Conservation (phyloP, 768 basidiomycete species). For the Tremella yokohamensis region DNA sequence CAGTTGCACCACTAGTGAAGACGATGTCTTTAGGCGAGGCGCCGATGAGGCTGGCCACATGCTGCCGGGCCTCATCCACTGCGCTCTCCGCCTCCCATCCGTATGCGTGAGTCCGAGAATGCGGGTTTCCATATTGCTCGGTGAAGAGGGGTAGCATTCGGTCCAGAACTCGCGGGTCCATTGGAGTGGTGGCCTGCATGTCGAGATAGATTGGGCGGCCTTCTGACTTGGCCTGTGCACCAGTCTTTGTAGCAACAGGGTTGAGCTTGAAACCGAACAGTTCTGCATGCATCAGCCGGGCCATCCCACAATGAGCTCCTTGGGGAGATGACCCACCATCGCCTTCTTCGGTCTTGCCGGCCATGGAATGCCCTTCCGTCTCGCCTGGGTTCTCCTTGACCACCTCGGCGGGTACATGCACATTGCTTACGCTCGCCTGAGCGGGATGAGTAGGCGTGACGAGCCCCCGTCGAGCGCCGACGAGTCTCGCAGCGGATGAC, state of each 20-base stretch:
- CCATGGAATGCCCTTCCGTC: conserved; percentile 30
- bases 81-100: conserved; percentile 98
- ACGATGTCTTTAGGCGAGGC: conserved; percentile 93
- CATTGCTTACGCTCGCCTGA: conserved; percentile 1
- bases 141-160: conserved; percentile 94
- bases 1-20: conserved; percentile 97
- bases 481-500: no score
- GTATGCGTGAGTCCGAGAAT: conserved; percentile 96
- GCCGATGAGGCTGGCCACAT: conserved; percentile 86
- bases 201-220: conserved; percentile 90
- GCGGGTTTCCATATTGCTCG: conserved; percentile 95
- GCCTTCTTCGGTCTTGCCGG: conserved; percentile 23
- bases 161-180: conserved; percentile 94
- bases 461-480: background rate
- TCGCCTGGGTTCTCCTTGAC: conserved; percentile 41
- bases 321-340: conserved; percentile 24
- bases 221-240: conserved; percentile 43
- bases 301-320: background rate
- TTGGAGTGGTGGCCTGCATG: conserved; percentile 97
- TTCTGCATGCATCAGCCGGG: conserved; percentile 17
- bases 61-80: conserved; percentile 88
- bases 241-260: conserved; percentile 44
- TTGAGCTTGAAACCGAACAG: conserved; percentile 51
- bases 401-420: conserved; percentile 9
- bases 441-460: background rate